Base-by-base conservation (phyloP, 225 moss, liverwort and hornwort genomes). In the Pseudoscleropodium purum region DNA sequence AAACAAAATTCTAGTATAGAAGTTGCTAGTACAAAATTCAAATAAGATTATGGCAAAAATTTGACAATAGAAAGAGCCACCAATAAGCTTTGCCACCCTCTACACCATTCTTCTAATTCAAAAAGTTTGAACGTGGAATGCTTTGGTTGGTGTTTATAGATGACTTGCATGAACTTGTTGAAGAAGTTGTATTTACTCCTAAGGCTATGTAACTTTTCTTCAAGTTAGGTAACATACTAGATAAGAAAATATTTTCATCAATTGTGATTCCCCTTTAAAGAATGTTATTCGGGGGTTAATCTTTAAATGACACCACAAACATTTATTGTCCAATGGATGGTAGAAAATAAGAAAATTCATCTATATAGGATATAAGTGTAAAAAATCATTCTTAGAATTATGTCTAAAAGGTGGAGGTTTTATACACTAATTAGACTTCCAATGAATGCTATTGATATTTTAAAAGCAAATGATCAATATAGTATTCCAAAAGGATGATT, bases 101-200 rank as follows among this genome's bases (percentile, higher is more conserved):
- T 0, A 21, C 0, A 51, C 20, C 2, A 51, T 20, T 49, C 1
- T 0, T 2, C 30, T 0, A 33, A 51, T 33, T 75, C 0, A 0
- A 2, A 75, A 75, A 33, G 7, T 33, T 75, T 33, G 20, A 21
- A 33, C 0, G 0, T 20, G 1, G 2, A 33, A 75, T 47, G 20
- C 20, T 75, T 75, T 19, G 12, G 12, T 49, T 75, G 4, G 20
- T 49, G 12, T 49, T 2, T 4, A 3, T 19, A 6, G 18, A 74
- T 75, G 31, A 49, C 31, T 31, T 75, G 20, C 0, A 1, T 30
- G 4, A 75, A 49, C 2, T 30, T 0, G 0, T 12, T 47, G 4
- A 75, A 75, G 19, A 49, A 75, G 7, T 47, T 47, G 11, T 18
- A 30, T 2, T 30, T 4, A 47, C 5, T 45, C 4, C 4, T 47